Percentiles rank a stretch among this genome's conserved stretches.
phyloP scores from a whole-genome alignment of 2,329 filamentous ascomycete species.

The Cladophialophora yegresii region DNA sequence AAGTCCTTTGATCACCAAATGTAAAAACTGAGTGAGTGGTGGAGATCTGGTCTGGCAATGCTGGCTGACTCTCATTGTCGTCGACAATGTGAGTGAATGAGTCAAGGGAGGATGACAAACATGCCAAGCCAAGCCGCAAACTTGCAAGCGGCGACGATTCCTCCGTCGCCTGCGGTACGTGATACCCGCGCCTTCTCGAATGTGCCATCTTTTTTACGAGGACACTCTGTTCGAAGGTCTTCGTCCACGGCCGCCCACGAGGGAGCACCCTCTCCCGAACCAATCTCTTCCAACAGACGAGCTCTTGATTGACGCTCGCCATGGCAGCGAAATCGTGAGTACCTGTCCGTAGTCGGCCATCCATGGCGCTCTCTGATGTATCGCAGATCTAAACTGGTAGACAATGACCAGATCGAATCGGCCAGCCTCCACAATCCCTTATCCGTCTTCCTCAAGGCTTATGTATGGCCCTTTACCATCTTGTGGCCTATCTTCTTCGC shows the following conservation, averaged over 20 bases:
- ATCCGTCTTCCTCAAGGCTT: slow-evolving; percentile 76
- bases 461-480: slow-evolving; percentile 89
- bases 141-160: slow-evolving; percentile 3
- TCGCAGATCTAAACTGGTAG: slow-evolving; percentile 63
- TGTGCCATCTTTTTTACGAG: slow-evolving; percentile 24
- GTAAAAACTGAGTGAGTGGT: background rate
- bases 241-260: slow-evolving; percentile 15
- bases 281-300: slow-evolving; percentile 23
- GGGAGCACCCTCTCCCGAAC: slow-evolving; percentile 15
- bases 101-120: slow-evolving; percentile 2
- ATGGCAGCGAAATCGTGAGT: slow-evolving; percentile 34
- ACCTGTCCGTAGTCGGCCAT: background rate
- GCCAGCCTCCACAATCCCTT: slow-evolving; percentile 87
- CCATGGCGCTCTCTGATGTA: slow-evolving; percentile 5
- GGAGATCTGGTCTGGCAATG: background rate
- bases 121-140: slow-evolving; percentile 9
- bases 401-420: slow-evolving; percentile 84
- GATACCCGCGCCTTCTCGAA: slow-evolving; percentile 8
- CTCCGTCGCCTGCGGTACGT: background rate
- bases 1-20: background rate
- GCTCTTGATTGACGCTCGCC: slow-evolving; percentile 38
- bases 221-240: slow-evolving; percentile 29
- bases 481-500: slow-evolving; percentile 90
- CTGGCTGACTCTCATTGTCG: background rate
- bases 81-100: background rate